These are phyloP conservation scores for Penicillium sumatraense DNA, from an alignment of 2,329 filamentous ascomycete genomes.

Conservation along the genomic window DNA sequence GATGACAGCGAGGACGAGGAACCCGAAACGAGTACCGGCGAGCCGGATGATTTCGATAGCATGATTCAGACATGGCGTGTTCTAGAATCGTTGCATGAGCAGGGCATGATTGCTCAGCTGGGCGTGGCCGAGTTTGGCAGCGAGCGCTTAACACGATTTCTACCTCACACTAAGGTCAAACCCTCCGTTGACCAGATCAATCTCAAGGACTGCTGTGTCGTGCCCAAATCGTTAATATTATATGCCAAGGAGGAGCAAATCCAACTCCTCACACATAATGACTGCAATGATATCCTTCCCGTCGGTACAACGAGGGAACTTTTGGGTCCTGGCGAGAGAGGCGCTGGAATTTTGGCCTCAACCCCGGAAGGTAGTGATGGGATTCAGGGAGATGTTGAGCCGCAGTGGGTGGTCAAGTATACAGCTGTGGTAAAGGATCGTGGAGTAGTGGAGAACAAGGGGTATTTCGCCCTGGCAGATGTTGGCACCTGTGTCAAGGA, in stretches of 20 bases:
- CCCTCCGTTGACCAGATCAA: slow-evolving; percentile 96
- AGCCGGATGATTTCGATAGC: slow-evolving; percentile 60
- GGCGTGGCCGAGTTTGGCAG: slow-evolving; percentile 92
- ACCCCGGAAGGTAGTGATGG: slow-evolving; percentile 56
- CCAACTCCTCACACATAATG: slow-evolving; percentile 89
- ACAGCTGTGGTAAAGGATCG: slow-evolving; percentile 92
- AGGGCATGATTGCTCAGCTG: slow-evolving; percentile 73
- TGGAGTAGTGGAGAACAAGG: slow-evolving; percentile 97
- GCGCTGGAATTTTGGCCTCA: slow-evolving; percentile 76
- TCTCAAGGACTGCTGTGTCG: slow-evolving; percentile 91
- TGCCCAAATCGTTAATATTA: slow-evolving; percentile 82
- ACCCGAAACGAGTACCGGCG: slow-evolving; percentile 55
- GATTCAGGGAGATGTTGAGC: slow-evolving; percentile 76
- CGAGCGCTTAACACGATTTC: slow-evolving; percentile 77
- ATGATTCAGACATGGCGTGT: slow-evolving; percentile 71
- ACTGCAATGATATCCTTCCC: slow-evolving; percentile 90
- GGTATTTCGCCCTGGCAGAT: slow-evolving; percentile 89
- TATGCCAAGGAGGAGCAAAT: slow-evolving; percentile 84
- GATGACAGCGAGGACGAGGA: slow-evolving; percentile 76
- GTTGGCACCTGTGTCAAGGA: slow-evolving; percentile 55
- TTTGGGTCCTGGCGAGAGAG: slow-evolving; percentile 71
- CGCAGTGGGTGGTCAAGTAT: slow-evolving; percentile 96
- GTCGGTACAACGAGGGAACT: slow-evolving; percentile 83
- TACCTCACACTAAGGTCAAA: slow-evolving; percentile 70
- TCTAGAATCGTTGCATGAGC: slow-evolving; percentile 72